A percentile compares a stretch with the other conserved stretches of the same genome.
phyloP scores from a whole-genome alignment of 2,329 filamentous ascomycete genomes.

The Neurospora sp. region DNA sequence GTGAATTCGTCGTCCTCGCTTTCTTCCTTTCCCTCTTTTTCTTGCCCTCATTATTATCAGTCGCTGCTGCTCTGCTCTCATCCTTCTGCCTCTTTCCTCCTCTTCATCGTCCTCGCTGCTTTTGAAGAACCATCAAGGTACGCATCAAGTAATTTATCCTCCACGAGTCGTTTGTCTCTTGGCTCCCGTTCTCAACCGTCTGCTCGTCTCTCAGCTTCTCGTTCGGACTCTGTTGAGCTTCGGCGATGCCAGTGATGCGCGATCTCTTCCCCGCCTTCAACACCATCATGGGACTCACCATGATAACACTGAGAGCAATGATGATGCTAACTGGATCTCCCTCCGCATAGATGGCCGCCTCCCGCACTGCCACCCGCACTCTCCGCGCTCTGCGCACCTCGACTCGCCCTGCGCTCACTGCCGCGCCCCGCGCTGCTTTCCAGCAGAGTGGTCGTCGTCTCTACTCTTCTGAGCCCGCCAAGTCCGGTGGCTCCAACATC shows the following conservation, averaged over 20 bases:
- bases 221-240: not conserved
- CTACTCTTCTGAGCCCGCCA: conserved; percentile 63
- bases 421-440: conserved; percentile 56
- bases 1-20: conserved; percentile 1
- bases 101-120: not conserved
- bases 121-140: not conserved
- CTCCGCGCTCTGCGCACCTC: conserved; percentile 51
- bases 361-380: conserved; percentile 37
- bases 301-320: not conserved
- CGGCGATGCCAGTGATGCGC: not conserved
- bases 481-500: conserved; percentile 36
- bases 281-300: not conserved
- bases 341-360: conserved; percentile 27
- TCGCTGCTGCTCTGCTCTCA: conserved; percentile 7
- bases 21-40: conserved; percentile 1
- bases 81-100: conserved; percentile 20
- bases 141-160: not conserved
- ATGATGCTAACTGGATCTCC: conserved; percentile 7
- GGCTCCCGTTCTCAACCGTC: not conserved
- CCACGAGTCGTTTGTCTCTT: conserved; percentile 1
- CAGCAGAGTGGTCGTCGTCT: conserved; percentile 66
- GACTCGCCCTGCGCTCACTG: conserved; percentile 49
- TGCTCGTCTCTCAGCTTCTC: not conserved
- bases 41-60: conserved; percentile 6
- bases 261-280: not conserved